Evolutionary conservation across 768 basidiomycete genomes (phyloP).

Genomic region (Glaciozyma martinii): DNA sequence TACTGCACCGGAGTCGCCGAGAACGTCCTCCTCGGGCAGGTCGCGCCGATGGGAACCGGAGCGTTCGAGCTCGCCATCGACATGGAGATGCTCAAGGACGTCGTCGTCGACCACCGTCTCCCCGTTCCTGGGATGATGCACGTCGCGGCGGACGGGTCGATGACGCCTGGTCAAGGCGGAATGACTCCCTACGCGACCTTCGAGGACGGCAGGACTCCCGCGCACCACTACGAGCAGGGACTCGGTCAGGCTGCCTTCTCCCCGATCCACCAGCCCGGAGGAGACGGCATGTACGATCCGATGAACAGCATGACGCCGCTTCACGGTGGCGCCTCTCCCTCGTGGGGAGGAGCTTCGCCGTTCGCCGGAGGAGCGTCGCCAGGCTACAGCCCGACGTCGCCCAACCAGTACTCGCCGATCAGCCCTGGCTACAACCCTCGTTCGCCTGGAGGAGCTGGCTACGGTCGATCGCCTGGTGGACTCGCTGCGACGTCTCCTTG

Average conservation of each 20-base stretch:
- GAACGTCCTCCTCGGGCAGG: slow-evolving; percentile 97
- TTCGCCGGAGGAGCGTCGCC: slow-evolving; percentile 11
- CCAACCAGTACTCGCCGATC: slow-evolving; percentile 55
- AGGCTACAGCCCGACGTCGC: slow-evolving; percentile 20
- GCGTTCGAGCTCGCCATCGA: slow-evolving; percentile 75
- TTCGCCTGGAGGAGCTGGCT: slow-evolving; percentile 84
- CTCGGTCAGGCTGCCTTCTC: slow-evolving; percentile 64
- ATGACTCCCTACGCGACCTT: slow-evolving; percentile 72
- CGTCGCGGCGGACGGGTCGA: slow-evolving; percentile 44
- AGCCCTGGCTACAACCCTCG: slow-evolving; percentile 82
- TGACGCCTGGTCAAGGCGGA: slow-evolving; percentile 48
- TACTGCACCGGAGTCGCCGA: slow-evolving; percentile 98
- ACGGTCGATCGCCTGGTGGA: slow-evolving; percentile 35
- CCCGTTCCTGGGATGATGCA: slow-evolving; percentile 74
- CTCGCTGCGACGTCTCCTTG: slow-evolving; percentile 44
- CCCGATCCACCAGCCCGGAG: slow-evolving; percentile 62
- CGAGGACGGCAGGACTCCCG: slow-evolving; percentile 78
- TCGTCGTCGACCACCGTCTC: slow-evolving; percentile 89
- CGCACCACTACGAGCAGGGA: slow-evolving; percentile 36
- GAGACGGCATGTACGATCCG: slow-evolving; percentile 50
- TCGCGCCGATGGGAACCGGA: slow-evolving; percentile 99
- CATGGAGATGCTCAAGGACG: slow-evolving; percentile 96
- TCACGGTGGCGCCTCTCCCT: background rate
- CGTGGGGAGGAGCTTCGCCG: slow-evolving; percentile 21
- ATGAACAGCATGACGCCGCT: slow-evolving; percentile 16